These are phyloP conservation scores for Pleurotus platypus DNA, from an alignment of 768 basidiomycete species.

Conservation along the genomic window DNA sequence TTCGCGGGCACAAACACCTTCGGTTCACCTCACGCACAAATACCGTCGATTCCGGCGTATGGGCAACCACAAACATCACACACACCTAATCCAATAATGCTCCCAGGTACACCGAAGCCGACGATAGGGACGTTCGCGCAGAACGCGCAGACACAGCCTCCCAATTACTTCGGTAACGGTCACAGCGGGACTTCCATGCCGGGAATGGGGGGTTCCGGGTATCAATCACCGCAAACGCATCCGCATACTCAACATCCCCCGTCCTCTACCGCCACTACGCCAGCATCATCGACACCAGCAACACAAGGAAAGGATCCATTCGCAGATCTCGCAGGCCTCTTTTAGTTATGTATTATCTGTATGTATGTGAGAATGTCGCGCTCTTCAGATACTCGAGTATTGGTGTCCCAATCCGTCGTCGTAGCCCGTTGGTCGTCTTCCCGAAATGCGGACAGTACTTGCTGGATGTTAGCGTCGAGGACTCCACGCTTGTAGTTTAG, in stretches of 20 bases:
- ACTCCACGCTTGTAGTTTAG: no score
- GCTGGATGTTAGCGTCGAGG: no score
- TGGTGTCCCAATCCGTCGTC: no score
- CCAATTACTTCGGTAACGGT: slow-evolving; percentile 26
- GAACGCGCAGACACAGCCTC: slow-evolving; percentile 16
- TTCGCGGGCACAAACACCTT: background rate
- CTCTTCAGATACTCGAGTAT: no score
- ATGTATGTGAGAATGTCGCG: no score
- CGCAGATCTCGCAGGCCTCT: slow-evolving; percentile 75
- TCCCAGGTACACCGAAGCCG: slow-evolving; percentile 29
- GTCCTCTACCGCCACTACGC: slow-evolving; percentile 17
- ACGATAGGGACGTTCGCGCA: slow-evolving; percentile 3
- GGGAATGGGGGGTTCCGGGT: background rate
- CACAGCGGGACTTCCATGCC: slow-evolving; percentile 7
- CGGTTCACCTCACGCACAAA: no score
- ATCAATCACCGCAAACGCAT: slow-evolving; percentile 12
- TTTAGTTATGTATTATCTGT: slow-evolving; percentile 33
- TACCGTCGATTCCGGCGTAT: no score
- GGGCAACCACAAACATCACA: no score
- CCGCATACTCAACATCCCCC: slow-evolving; percentile 15
- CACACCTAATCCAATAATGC: slow-evolving; percentile 37
- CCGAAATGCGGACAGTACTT: no score
- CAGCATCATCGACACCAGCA: slow-evolving; percentile 17
- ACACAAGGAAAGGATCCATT: slow-evolving; percentile 74
- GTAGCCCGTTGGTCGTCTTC: no score